Evolutionary conservation across 2,329 filamentous ascomycete genomes (phyloP).

Genomic region (Triangularia setosa): DNA sequence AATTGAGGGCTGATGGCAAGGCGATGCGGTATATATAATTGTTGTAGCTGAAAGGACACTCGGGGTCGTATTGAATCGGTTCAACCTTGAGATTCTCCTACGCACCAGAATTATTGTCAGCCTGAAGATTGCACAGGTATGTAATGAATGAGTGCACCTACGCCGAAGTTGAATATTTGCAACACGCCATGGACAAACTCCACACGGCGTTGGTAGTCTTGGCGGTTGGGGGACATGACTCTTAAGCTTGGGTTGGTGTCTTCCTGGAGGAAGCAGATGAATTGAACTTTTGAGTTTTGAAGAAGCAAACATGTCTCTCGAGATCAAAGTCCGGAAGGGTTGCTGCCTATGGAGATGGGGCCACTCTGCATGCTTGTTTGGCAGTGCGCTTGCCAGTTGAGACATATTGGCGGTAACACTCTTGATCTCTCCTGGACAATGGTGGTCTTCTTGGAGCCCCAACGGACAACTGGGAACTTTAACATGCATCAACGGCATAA

Average conservation of each 20-base stretch:
- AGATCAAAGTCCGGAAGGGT: not conserved
- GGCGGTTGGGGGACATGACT: not conserved
- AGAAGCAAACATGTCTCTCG: not conserved
- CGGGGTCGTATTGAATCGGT: constrained; percentile 32
- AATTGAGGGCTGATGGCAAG: constrained; percentile 5
- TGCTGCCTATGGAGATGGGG: not conserved
- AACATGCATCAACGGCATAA: too few species aligned
- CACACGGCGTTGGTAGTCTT: not conserved
- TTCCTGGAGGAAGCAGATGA: not conserved
- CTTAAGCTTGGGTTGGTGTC: not conserved
- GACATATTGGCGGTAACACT: too few species aligned
- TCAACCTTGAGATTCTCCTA: constrained; percentile 13
- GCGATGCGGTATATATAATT: constrained; percentile 34
- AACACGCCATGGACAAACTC: not conserved
- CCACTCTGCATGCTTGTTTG: too few species aligned
- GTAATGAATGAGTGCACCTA: not conserved
- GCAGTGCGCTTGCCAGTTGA: too few species aligned
- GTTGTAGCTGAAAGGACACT: constrained; percentile 34
- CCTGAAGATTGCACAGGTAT: not conserved
- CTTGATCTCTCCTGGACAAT: too few species aligned
- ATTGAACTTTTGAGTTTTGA: not conserved
- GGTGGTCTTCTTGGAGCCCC: too few species aligned
- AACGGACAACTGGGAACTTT: too few species aligned
- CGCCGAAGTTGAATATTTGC: not conserved
- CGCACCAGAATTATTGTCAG: not conserved